Conservation (phyloP, 228 moss, liverwort and hornwort species). For the Sphagnum fallax region DNA sequence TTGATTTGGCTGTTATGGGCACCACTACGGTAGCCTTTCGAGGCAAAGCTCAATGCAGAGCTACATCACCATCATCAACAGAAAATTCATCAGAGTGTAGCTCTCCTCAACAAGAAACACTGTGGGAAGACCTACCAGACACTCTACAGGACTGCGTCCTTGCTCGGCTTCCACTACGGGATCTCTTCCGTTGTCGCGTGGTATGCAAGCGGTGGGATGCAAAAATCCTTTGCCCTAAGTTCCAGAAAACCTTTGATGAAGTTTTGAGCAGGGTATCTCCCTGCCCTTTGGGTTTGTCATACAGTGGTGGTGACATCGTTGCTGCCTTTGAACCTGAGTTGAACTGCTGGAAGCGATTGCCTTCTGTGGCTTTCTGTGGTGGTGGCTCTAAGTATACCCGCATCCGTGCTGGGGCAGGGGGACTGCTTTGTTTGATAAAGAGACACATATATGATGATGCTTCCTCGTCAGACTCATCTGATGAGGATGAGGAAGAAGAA, state of each 20-base stretch:
- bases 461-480: conserved; percentile 2
- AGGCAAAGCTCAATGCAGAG: too few relatives aligned
- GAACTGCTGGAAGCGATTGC: conserved; percentile 8
- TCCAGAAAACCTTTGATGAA: conserved; percentile 12
- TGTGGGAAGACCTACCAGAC: conserved; percentile 11
- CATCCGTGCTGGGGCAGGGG: conserved; percentile 11
- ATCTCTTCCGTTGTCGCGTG: conserved; percentile 6
- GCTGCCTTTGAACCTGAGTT: conserved; percentile 7
- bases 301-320: conserved; percentile 6
- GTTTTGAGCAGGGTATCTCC: conserved; percentile 2
- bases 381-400: conserved; percentile 7
- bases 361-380: conserved; percentile 5
- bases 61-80: too few relatives aligned
- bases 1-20: too few relatives aligned
- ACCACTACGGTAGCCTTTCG: too few relatives aligned
- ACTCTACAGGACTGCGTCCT: conserved; percentile 7
- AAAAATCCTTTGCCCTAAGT: conserved; percentile 5
- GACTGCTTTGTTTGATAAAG: conserved; percentile 10
- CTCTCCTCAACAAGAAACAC: conserved; percentile 1
- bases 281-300: conserved; percentile 6
- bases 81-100: neutral
- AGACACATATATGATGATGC: conserved; percentile 7
- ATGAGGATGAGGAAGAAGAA: conserved; percentile 4
- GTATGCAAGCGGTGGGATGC: conserved; percentile 9
- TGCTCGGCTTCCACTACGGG: conserved; percentile 4